Evolutionary conservation across 345 rosid species (phyloP).

Genomic region (Laguncularia racemosa): DNA sequence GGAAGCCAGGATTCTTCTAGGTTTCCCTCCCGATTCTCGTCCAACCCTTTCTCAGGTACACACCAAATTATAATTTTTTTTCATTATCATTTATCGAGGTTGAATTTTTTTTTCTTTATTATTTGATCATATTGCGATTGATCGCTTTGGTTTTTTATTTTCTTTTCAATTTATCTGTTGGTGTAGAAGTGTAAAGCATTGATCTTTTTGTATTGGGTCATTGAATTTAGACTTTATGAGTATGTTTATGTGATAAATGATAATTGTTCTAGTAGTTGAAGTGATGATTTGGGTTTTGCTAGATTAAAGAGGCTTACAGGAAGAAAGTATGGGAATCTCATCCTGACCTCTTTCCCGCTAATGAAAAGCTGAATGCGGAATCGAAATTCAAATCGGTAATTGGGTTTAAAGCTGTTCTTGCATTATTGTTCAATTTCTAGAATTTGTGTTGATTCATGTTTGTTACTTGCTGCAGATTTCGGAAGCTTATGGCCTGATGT

Average conservation of each 20-base stretch:
- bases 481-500: slow-evolving; percentile 56
- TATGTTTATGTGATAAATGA: neutral
- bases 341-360: slow-evolving; percentile 75
- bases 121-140: neutral
- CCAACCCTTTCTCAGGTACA: slow-evolving; percentile 60
- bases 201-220: neutral
- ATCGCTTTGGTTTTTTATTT: neutral
- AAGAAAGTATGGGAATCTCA: slow-evolving; percentile 85
- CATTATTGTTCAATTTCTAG: neutral
- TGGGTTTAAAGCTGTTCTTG: neutral
- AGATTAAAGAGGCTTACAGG: slow-evolving; percentile 83
- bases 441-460: neutral
- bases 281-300: neutral
- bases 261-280: neutral
- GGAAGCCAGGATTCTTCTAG: slow-evolving; percentile 69
- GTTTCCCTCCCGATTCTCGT: slow-evolving; percentile 61
- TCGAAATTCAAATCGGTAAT: slow-evolving; percentile 66
- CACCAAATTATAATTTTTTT: neutral
- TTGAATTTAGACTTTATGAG: neutral
- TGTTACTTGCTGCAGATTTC: slow-evolving; percentile 44
- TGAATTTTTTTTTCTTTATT: neutral
- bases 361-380: slow-evolving; percentile 60
- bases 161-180: too few species aligned
- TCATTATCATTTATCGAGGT: neutral
- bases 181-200: neutral